Evolutionary conservation across 495 filamentous ascomycete species (phyloP), one percentile per base, ranked within the genome.

Genomic region (Aspergillus baeticus): DNA sequence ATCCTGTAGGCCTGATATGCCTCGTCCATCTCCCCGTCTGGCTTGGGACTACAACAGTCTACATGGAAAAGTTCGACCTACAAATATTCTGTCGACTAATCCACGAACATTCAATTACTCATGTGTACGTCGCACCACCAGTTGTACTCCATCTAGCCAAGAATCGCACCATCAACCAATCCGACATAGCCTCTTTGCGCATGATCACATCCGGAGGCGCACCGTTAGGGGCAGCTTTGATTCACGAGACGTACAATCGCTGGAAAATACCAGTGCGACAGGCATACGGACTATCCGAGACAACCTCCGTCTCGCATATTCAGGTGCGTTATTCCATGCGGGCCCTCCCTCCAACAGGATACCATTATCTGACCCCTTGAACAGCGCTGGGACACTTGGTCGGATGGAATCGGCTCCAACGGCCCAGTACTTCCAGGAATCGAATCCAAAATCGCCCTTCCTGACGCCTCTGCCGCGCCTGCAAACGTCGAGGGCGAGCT

Each of bases 161-260:
- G 62, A 78, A 86, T 55, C 86, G 86, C 0, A 59, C 78, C 0
- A 82, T 92, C 14, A 69, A 60, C 5, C 84, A 86, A 43, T 92
- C 89, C 64, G 83, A 96, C 63, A 73, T 97, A 11, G 80, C 76
- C 15, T 82, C 79, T 2, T 62, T 96, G 6, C 82, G 85, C 21
- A 89, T 91, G 82, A 69, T 92, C 63, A 90, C 85, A 63, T 90
- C 84, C 3, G 92, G 87, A 6, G 92, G 89, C 2, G 92, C 92
- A 0, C 91, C 92, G 0, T 68, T 96, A 15, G 88, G 87, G 0
- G 68, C 73, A 14, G 90, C 95, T 38, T 74, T 97, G 1, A 84
- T 90, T 2, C 78, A 89, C 34, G 78, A 84, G 15, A 80, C 90
- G 5, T 86, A 88, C 73, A 58, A 78, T 6, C 77, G 89, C 1